Evolutionary conservation across 345 rosid species (phyloP).

Genomic region (Gynandropsis gynandra): DNA sequence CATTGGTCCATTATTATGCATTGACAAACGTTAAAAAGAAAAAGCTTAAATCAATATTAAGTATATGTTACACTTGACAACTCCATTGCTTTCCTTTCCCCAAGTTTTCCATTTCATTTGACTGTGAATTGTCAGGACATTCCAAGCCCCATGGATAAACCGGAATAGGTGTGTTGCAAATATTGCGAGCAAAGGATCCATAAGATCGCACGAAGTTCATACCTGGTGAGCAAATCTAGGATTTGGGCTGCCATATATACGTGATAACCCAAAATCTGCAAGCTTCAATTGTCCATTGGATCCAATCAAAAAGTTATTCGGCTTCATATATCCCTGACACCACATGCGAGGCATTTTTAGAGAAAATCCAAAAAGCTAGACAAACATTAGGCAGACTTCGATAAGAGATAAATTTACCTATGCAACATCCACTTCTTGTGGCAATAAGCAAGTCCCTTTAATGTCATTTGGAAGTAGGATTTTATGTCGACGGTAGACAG

Average conservation of each 20-base stretch:
- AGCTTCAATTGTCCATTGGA: constrained; percentile 79
- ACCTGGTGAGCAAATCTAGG: constrained; percentile 92
- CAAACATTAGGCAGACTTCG: constrained; percentile 20
- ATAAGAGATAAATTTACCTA: constrained; percentile 39
- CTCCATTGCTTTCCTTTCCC: no score
- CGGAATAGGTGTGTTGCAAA: no score
- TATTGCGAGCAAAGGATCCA: constrained; percentile 1
- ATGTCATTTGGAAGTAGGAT: constrained; percentile 68
- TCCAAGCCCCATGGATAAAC: no score
- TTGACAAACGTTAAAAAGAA: no score
- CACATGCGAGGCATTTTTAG: constrained; percentile 13
- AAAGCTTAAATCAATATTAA: no score
- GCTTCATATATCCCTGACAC: constrained; percentile 96
- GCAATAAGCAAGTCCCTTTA: constrained; percentile 74
- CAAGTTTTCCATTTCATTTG: no score
- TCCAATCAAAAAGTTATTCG: constrained; percentile 88
- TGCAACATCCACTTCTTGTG: constrained; percentile 97
- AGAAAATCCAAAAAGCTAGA: constrained; percentile 8
- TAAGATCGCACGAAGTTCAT: constrained; percentile 10
- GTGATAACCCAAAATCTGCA: constrained; percentile 88
- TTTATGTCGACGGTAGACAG: constrained; percentile 92
- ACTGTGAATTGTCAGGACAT: no score
- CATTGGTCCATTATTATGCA: no score
- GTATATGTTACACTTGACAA: no score
- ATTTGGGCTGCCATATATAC: constrained; percentile 88